Percentiles rank a stretch among this genome's conserved stretches.
These are phyloP conservation scores for Monosporozyma siamensis DNA, from an alignment of 805 yeast species.

Conservation along the genomic window DNA sequence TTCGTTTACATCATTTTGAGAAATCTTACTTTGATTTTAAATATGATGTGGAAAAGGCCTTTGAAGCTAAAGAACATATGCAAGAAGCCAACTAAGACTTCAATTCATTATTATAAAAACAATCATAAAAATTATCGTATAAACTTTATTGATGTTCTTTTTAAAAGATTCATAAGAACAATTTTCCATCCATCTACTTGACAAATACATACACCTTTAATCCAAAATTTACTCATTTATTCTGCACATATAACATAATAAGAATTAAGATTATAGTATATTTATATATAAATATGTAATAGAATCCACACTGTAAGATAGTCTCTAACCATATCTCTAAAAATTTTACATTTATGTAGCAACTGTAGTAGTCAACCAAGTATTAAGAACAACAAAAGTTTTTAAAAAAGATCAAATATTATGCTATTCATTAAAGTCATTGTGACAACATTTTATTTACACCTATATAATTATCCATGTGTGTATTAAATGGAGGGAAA, in stretches of 20 bases:
- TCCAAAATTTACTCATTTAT: constrained; percentile 1
- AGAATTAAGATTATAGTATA: not conserved
- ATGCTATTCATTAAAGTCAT: not conserved
- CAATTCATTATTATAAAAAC: not conserved
- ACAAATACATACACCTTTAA: not conserved
- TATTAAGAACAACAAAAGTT: too few relatives aligned
- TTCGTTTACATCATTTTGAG: constrained; percentile 89
- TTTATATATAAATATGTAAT: constrained; percentile 5
- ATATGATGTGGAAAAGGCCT: constrained; percentile 84
- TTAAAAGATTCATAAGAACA: too few relatives aligned
- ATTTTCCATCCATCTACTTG: not conserved
- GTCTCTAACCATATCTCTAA: too few relatives aligned
- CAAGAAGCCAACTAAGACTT: constrained; percentile 12
- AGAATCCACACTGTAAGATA: constrained; percentile 2
- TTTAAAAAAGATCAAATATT: not conserved
- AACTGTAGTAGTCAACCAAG: too few relatives aligned
- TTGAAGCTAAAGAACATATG: constrained; percentile 36
- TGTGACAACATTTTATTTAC: not conserved
- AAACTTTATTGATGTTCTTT: not conserved
- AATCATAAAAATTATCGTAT: not conserved
- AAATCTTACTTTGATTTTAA: constrained; percentile 87
- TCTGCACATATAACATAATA: constrained; percentile 1
- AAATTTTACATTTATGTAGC: too few relatives aligned
- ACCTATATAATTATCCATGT: too few relatives aligned
- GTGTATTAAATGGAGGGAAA: not conserved